Conservation (phyloP, 164 flowering plant species). For the Vitis labrusca region DNA sequence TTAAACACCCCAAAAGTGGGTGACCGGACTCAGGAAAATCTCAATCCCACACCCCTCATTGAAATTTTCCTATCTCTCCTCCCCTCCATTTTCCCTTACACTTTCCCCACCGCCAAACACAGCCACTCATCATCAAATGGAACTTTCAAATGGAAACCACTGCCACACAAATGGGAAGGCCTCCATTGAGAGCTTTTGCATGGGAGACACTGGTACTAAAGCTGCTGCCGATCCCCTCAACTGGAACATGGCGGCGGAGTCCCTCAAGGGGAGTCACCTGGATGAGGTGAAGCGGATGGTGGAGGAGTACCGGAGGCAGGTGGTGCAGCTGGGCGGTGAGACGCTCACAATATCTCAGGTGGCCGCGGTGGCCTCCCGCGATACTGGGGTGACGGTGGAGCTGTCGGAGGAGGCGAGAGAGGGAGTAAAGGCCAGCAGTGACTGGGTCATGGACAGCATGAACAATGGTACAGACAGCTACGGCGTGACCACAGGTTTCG, state of each 20-base stretch:
- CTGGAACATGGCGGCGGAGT: constrained; percentile 58
- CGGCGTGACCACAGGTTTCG: constrained; percentile 69
- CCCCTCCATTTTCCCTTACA: not conserved
- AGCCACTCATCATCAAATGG: no score
- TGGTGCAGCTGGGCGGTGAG: constrained; percentile 48
- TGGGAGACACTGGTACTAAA: not conserved
- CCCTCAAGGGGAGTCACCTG: constrained; percentile 58
- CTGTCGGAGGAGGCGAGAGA: constrained; percentile 47
- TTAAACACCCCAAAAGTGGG: constrained; percentile 14
- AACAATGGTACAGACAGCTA: constrained; percentile 61
- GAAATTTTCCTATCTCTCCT: constrained; percentile 8
- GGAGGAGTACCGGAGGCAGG: constrained; percentile 38
- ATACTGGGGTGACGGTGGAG: constrained; percentile 38
- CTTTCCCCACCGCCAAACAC: no score
- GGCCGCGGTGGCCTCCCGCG: constrained; percentile 44
- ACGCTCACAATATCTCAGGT: constrained; percentile 58
- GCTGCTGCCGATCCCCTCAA: constrained; percentile 36
- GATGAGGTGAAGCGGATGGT: constrained; percentile 70
- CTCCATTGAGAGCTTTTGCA: not conserved
- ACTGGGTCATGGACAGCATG: constrained; percentile 75
- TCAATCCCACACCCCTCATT: not conserved
- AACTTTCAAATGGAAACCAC: no score
- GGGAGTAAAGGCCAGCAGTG: constrained; percentile 63
- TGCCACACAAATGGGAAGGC: no score
- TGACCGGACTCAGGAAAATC: constrained; percentile 25